Evolutionary conservation across 2,329 filamentous ascomycete species (phyloP), one percentile per base, ranked within the genome.

Genomic region (Fusarium sp.): DNA sequence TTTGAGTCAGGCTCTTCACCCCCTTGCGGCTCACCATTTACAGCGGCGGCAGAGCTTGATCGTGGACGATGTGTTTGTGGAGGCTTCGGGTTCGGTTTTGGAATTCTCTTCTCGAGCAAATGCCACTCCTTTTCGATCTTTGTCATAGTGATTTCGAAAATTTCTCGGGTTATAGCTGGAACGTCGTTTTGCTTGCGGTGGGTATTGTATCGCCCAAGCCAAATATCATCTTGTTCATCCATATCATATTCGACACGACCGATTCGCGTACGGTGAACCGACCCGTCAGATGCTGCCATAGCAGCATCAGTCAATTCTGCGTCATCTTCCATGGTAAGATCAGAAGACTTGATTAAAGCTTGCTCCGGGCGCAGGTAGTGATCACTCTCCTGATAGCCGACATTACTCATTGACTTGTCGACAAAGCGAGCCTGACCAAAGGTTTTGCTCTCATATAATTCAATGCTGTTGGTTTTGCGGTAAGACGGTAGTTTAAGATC

Each of bases 121-220:
- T 98, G 94, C 94, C 96, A 99, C 80, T 98, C 95, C 82, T 98
- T 98, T 82, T 99, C 96, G 66, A 99, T 98, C 81, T 98, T 98
- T 15, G 96, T 99, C 83, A 99, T 97, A 21, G 95, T 97, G 70
- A 98, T 97, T 80, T 99, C 96, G 78, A 99, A 98, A 56, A 98
- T 90, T 70, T 97, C 95, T 25, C 95, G 93, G 54, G 95, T 97
- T 77, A 99, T 96, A 5, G 91, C 87, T 74, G 97, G 94, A 27
- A 94, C 89, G 49, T 92, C 90, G 73, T 92, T 89, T 29, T 89
- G 87, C 79, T 91, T 93, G 64, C 96, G 90, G 76, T 93, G 90
- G 18, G 85, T 83, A 77, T 99, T 99, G 79, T 95, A 90, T 42
- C 90, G 89, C 75, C 96, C 93, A 31, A 99, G 85, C 96, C 96